Evolutionary conservation across 208 protist species (phyloP).

Genomic region (Naegleria fowleri): DNA sequence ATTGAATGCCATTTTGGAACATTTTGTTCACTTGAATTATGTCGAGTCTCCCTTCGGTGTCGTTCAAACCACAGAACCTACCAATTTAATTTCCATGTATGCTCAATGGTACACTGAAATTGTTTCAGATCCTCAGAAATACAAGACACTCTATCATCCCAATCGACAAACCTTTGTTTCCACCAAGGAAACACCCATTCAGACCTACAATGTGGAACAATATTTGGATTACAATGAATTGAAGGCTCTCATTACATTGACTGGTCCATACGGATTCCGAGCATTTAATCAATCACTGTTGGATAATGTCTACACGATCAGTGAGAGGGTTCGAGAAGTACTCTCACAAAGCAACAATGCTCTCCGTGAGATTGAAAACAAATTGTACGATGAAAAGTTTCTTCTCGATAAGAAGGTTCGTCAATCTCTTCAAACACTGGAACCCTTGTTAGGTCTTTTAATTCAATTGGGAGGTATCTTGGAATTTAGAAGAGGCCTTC

Average conservation of each 20-base stretch:
- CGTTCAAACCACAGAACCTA: not conserved
- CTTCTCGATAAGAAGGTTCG: not conserved
- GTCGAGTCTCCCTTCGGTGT: not conserved
- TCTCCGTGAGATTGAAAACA: not conserved
- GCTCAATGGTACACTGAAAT: conserved; percentile 7
- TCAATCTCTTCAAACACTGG: not conserved
- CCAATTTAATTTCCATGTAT: not conserved
- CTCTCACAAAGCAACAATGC: not conserved
- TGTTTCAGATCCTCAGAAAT: not conserved
- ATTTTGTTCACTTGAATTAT: not conserved
- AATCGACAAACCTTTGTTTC: not conserved
- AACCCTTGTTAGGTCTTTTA: not conserved
- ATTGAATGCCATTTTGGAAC: not conserved
- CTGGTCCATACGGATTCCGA: conserved; percentile 8
- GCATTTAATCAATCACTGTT: not conserved
- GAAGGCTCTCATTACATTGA: not conserved
- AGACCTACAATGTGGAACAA: not conserved
- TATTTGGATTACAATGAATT: conserved; percentile 1
- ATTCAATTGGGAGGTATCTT: conserved; percentile 5
- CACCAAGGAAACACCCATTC: not conserved
- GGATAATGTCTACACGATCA: not conserved
- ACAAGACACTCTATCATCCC: not conserved
- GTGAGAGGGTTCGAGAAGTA: not conserved
- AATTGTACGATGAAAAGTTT: not conserved
- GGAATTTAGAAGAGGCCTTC: conserved; percentile 8